These are phyloP conservation scores for Chaetomium sp. DNA, from an alignment of 2,329 filamentous ascomycete genomes.

Conservation along the genomic window DNA sequence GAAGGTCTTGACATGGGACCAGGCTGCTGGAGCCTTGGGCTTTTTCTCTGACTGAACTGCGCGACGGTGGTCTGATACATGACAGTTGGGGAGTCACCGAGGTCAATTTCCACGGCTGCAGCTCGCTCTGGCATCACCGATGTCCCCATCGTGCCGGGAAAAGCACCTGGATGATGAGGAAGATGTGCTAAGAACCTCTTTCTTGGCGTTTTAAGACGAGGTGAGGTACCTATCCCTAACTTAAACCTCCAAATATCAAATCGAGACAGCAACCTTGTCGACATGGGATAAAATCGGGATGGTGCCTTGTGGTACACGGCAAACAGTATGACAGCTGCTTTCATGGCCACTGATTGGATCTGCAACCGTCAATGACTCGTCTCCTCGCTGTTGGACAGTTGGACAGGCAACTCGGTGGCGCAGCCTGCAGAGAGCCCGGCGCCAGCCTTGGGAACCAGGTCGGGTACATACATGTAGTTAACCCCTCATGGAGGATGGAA, in stretches of 20 bases:
- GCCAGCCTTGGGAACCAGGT: not conserved
- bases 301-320: not conserved
- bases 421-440: not conserved
- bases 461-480: too few relatives aligned
- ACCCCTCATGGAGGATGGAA: not conserved
- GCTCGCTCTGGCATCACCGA: not conserved
- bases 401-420: constrained; percentile 8
- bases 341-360: constrained; percentile 10
- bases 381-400: not conserved
- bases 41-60: not conserved
- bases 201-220: too few relatives aligned
- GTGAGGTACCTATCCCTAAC: too few relatives aligned
- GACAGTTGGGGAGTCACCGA: not conserved
- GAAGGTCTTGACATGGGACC: not conserved
- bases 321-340: not conserved
- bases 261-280: not conserved
- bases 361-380: not conserved
- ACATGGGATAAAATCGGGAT: not conserved
- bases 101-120: not conserved
- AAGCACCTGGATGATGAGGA: not conserved
- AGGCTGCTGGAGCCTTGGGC: too few relatives aligned
- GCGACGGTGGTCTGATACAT: not conserved
- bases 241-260: too few relatives aligned
- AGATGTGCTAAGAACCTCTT: not conserved
- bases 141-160: not conserved